Percentiles rank a stretch among this genome's conserved stretches.
phyloP scores from a whole-genome alignment of 345 rosid genomes.

The Dovyalis caffra region DNA sequence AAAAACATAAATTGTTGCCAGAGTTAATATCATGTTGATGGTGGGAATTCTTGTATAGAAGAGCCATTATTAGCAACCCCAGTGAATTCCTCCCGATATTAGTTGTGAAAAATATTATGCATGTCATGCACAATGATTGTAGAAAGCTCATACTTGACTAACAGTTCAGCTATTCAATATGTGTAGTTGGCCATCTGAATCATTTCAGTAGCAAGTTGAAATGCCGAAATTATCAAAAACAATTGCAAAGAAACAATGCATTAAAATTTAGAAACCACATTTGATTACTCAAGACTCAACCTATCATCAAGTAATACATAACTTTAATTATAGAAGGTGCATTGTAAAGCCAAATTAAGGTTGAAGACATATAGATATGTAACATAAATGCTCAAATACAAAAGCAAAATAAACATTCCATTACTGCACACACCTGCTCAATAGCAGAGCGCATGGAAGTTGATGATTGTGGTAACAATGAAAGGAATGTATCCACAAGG shows the following conservation, averaged over 20 bases:
- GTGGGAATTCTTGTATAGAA: not conserved
- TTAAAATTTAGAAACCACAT: not conserved
- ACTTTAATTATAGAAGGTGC: not conserved
- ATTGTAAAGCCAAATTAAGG: not conserved
- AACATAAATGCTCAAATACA: not conserved
- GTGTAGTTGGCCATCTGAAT: not conserved
- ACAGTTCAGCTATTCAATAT: not conserved
- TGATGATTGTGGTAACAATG: conserved; percentile 86
- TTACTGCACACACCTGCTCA: conserved; percentile 62
- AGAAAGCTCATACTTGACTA: not conserved
- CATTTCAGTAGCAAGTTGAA: not conserved
- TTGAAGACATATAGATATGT: not conserved
- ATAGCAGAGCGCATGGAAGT: conserved; percentile 83
- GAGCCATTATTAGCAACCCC: not conserved
- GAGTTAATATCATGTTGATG: not conserved
- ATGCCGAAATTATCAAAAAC: not conserved
- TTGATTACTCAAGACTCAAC: not conserved
- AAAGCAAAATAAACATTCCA: not conserved
- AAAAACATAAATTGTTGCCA: conserved; percentile 10
- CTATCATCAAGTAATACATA: not conserved
- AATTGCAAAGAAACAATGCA: not conserved
- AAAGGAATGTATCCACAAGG: conserved; percentile 80
- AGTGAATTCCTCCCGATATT: not conserved
- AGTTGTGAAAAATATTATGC: not conserved
- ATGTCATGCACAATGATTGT: not conserved